Base-by-base conservation (phyloP, 805 yeast species). In the Tetrapisispora iriomotensis region DNA sequence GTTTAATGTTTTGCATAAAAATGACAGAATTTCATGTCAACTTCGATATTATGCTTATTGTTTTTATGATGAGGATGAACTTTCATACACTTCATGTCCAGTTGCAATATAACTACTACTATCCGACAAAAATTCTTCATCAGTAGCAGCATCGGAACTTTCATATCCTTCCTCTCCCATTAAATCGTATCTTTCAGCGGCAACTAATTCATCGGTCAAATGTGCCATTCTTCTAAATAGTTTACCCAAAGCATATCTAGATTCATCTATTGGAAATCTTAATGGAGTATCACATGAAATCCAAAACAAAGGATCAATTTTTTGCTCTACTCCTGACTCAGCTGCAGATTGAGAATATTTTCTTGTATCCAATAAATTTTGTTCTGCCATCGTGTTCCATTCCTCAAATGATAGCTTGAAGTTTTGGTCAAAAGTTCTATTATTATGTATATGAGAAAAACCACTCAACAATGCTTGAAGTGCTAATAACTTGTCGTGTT, bases 241-340 rank as follows among this genome's bases (percentile, higher is more conserved):
- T 39, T 70, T 57, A 39, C 66, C 55, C 23, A 71, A 54, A 26
- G 82, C 70, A 49, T 74, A 82, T 41, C 75, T 74, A 0, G 87
- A 77, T 53, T 85, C 87, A 46, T 70, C 71, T 28, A 81, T 62
- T 0, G 92, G 92, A 40, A 71, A 74, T 33, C 81, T 66, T 30
- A 85, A 61, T 0, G 95, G 95, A 1, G 87, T 77, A 1, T 60
- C 51, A 2, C 75, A 75, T 7, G 80, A 68, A 2, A 84, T 47
- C 94, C 94, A 85, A 51, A 62, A 55, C 1, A 60, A 45, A 7
- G 51, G 47, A 31, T 62, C 56, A 46, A 18, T 69, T 2, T 34
- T 69, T 2, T 32, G 27, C 10, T 49, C 46, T 7, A 31, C 27
- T 4, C 23, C 19, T 2, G 23, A n/a, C 15, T 17, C 31, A 7